Evolutionary conservation across 306 rosid genomes (phyloP), one percentile per base, ranked within the genome.

Genomic region (Lathyrus tuberosus): DNA sequence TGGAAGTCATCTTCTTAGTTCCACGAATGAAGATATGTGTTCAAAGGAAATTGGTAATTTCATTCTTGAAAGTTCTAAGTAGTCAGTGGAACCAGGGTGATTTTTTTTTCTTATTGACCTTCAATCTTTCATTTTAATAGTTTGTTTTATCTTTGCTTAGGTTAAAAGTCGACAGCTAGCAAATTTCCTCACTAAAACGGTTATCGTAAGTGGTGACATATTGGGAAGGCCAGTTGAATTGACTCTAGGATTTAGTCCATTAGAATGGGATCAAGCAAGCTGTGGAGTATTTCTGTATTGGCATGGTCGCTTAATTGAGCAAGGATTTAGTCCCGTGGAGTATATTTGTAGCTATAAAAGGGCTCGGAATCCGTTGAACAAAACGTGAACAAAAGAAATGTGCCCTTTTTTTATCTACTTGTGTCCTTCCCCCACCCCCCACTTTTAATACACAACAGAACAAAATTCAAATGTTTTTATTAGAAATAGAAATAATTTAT

Each of bases 231-330:
- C 40, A 13, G 78, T 78, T 35, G 74, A 75, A 61, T 78, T 85
- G 70, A 77, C 43, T 68, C 68, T 83, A 43, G 89, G 87, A 41
- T 73, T 79, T 24, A 67, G 84, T 71, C 87, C 80, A 48, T 33
- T 85, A 65, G 85, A 85, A 65, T 85, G 89, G 89, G 89, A 85
- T 69, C 80, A 44, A 62, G 85, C 78, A 69, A 82, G 60, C 73
- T 82, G 80, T 69, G 87, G 89, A 59, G 64, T 82, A 33, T 85
- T 85, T 80, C 78, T 85, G 69, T 85, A 85, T 61, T 85, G 87
- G 85, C 85, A 78, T 61, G 87, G 89, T 10, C 89, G 87, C 77
- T 75, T 85, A 69, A 80, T 85, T 75, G 89, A 85, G 89, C 80
- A 57, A 78, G 75, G 51, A 54, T 46, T 66, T 71, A 66, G 30